Conservation (phyloP, 2,329 filamentous ascomycete species). For the Alternaria viburni region DNA sequence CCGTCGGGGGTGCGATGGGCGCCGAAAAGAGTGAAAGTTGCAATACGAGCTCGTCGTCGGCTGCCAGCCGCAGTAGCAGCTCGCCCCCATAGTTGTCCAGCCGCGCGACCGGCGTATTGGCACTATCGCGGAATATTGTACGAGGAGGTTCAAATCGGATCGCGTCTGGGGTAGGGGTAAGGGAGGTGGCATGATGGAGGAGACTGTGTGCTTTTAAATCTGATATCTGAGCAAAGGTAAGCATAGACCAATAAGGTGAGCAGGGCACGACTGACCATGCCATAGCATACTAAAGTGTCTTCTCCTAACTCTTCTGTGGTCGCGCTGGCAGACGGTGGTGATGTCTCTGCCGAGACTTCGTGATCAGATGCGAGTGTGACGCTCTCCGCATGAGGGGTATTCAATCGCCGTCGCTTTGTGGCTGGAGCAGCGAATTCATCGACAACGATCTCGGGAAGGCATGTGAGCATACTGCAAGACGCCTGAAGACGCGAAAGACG, state of each 20-base stretch:
- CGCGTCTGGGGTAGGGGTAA: background rate
- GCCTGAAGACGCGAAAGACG: background rate
- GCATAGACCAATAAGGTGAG: background rate
- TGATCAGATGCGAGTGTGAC: background rate
- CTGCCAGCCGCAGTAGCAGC: background rate
- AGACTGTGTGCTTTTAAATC: background rate
- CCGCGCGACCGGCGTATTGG: background rate
- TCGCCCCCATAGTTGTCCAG: background rate
- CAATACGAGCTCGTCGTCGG: background rate
- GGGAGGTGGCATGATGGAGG: background rate
- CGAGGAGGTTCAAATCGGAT: background rate
- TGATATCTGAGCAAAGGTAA: background rate
- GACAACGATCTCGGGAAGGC: background rate
- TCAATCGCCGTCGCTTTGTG: background rate
- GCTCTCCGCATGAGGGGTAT: background rate
- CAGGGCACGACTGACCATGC: background rate
- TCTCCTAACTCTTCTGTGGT: background rate
- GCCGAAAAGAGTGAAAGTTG: background rate
- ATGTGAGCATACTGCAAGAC: background rate
- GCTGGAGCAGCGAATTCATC: background rate
- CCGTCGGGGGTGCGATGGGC: background rate
- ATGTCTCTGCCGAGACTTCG: too few species aligned
- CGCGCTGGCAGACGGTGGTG: background rate
- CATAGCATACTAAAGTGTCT: background rate
- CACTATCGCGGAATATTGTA: accelerated